A percentile compares a stretch with the other conserved stretches of the same genome.
Evolutionary conservation across 129 eudicot species (phyloP).

Genomic region (Arctium lappa): DNA sequence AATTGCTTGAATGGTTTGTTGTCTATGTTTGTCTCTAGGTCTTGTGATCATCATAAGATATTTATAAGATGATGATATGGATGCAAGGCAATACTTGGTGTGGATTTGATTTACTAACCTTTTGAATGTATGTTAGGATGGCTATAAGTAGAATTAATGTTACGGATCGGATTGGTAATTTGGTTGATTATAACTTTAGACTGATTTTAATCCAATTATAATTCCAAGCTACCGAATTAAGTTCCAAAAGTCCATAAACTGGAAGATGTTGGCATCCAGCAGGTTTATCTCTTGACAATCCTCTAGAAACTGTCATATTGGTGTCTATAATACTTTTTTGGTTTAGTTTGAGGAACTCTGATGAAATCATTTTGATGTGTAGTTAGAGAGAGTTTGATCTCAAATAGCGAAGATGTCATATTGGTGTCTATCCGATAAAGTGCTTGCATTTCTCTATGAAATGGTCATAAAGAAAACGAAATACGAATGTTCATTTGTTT

Average conservation of each 20-base stretch:
- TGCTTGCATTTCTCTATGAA: neutral
- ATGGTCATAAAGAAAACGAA: neutral
- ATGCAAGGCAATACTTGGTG: no score
- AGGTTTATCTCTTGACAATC: neutral
- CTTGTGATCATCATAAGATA: no score
- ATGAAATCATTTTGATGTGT: neutral
- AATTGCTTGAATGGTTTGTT: no score
- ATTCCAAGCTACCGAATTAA: neutral
- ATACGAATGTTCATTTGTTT: neutral
- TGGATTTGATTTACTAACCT: no score
- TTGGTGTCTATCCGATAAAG: neutral
- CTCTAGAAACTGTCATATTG: neutral
- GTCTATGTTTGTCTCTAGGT: no score
- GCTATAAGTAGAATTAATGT: neutral
- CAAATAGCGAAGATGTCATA: slow-evolving; percentile 1
- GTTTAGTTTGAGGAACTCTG: neutral
- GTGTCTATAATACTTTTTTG: neutral
- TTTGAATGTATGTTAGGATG: no score
- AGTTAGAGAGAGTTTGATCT: neutral
- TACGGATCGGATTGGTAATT: neutral
- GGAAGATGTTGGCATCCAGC: slow-evolving; percentile 8
- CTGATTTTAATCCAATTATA: slow-evolving; percentile 5
- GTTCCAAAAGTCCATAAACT: neutral
- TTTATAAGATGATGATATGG: no score
- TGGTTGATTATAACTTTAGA: slow-evolving; percentile 8